phyloP scores from a whole-genome alignment of 148 eudicot species.

The Salicornia ramosissima region DNA sequence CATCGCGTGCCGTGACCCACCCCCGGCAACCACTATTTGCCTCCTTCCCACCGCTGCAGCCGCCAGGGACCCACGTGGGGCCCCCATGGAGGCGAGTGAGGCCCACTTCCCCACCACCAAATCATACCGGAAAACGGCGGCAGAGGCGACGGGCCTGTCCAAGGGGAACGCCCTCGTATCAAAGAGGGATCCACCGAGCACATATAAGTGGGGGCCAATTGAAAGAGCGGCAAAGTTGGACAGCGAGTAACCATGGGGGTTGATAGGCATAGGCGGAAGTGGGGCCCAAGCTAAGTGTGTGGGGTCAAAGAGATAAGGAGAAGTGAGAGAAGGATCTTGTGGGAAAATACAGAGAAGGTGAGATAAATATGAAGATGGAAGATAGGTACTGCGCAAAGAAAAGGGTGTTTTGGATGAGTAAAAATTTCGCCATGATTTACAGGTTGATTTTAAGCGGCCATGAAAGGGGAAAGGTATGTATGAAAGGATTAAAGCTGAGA shows the following conservation, averaged over 20 bases:
- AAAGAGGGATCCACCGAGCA: conserved; percentile 78
- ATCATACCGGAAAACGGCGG: conserved; percentile 48
- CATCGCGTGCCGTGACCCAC: conserved; percentile 80
- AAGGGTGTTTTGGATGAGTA: conserved; percentile 53
- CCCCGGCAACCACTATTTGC: conserved; percentile 79
- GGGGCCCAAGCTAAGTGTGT: conserved; percentile 49
- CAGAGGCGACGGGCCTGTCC: conserved; percentile 58
- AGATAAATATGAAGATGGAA: conserved; percentile 24
- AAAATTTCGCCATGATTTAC: conserved; percentile 67
- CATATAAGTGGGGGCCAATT: conserved; percentile 41
- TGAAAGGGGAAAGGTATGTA: conserved; percentile 53
- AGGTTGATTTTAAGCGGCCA: conserved; percentile 53
- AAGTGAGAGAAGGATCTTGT: conserved; percentile 57
- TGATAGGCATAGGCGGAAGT: conserved; percentile 79
- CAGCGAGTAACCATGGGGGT: conserved; percentile 72
- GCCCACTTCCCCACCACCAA: conserved; percentile 10
- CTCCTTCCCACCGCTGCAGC: conserved; percentile 39
- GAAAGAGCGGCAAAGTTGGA: conserved; percentile 61
- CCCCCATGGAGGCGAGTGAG: conserved; percentile 51
- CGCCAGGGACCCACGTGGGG: conserved; percentile 85
- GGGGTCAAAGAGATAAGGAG: conserved; percentile 74
- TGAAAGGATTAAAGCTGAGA: conserved; percentile 54
- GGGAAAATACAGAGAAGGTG: conserved; percentile 76
- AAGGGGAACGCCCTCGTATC: conserved; percentile 80
- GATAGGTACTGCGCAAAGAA: conserved; percentile 34